phyloP scores from a whole-genome alignment of 179 eudicot species.

The Drosera spatulata region DNA sequence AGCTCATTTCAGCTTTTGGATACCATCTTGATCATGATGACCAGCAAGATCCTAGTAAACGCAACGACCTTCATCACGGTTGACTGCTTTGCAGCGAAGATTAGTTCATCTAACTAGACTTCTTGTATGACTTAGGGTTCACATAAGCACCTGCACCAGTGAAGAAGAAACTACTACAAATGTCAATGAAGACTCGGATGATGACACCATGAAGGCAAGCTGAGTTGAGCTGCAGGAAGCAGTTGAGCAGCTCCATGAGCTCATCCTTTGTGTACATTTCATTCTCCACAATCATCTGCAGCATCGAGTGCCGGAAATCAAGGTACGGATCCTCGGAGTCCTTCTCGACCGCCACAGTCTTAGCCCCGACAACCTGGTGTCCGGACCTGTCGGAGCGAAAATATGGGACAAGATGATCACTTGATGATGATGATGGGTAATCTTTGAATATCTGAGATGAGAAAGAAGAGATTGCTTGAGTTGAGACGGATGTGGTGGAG shows the following conservation, averaged over 20 bases:
- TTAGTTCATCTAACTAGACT: too few species aligned
- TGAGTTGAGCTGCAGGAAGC: constrained; percentile 12
- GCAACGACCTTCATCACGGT: too few species aligned
- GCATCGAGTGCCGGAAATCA: constrained; percentile 77
- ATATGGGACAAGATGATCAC: neutral
- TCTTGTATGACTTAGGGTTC: too few species aligned
- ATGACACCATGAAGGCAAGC: constrained; percentile 62
- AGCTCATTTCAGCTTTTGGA: too few species aligned
- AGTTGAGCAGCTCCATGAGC: constrained; percentile 56
- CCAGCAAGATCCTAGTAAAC: too few species aligned
- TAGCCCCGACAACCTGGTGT: constrained; percentile 8
- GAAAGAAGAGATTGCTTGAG: constrained; percentile 3
- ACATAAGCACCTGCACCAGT: too few species aligned
- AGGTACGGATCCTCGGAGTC: constrained; percentile 58
- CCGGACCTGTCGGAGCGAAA: constrained; percentile 7
- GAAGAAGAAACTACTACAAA: constrained; percentile 10
- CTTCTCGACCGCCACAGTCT: constrained; percentile 19
- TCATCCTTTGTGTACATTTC: constrained; percentile 61
- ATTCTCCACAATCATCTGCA: constrained; percentile 78
- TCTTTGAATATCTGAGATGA: constrained; percentile 13
- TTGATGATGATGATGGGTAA: constrained; percentile 6
- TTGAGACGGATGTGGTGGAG: constrained; percentile 12
- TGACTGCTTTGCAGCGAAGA: too few species aligned
- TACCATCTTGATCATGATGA: too few species aligned
- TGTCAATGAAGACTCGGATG: constrained; percentile 71